Evolutionary conservation across 1,284 basidiomycete genomes (phyloP).

Genomic region (Taiwanofungus camphoratus): DNA sequence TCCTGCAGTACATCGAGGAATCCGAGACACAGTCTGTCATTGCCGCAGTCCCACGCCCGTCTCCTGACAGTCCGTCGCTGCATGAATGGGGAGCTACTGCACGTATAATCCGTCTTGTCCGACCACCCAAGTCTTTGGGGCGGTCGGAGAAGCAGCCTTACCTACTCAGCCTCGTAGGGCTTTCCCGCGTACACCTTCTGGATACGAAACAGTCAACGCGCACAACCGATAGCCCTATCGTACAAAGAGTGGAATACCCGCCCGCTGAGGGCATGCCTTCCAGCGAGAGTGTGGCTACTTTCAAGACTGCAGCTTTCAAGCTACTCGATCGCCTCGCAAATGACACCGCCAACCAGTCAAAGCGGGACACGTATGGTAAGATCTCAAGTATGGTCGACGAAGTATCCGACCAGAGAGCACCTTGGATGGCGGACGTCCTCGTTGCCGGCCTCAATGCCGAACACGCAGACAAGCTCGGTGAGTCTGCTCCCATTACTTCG

Average conservation of each 20-base stretch:
- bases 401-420: slow-evolving; percentile 49
- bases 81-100: slow-evolving; percentile 43
- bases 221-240: slow-evolving; percentile 27
- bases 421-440: slow-evolving; percentile 72
- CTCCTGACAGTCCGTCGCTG: slow-evolving; percentile 24
- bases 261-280: slow-evolving; percentile 42
- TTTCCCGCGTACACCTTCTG: slow-evolving; percentile 47
- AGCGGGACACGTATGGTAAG: slow-evolving; percentile 59
- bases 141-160: slow-evolving; percentile 34
- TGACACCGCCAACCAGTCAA: slow-evolving; percentile 49
- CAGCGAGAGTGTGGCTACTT: slow-evolving; percentile 50
- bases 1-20: slow-evolving; percentile 55
- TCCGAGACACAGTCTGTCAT: slow-evolving; percentile 57
- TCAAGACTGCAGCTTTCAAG: slow-evolving; percentile 59
- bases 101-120: slow-evolving; percentile 57
- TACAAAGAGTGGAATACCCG: slow-evolving; percentile 47
- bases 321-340: slow-evolving; percentile 62
- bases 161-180: slow-evolving; percentile 60
- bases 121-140: slow-evolving; percentile 32
- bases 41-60: slow-evolving; percentile 54
- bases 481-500: slow-evolving; percentile 19
- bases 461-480: slow-evolving; percentile 66
- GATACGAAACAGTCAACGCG: slow-evolving; percentile 24
- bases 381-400: slow-evolving; percentile 62
- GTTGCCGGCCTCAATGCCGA: slow-evolving; percentile 58